Evolutionary conservation across 345 rosid species (phyloP), one percentile per base, ranked within the genome.

Genomic region (Eutrema japonicum): DNA sequence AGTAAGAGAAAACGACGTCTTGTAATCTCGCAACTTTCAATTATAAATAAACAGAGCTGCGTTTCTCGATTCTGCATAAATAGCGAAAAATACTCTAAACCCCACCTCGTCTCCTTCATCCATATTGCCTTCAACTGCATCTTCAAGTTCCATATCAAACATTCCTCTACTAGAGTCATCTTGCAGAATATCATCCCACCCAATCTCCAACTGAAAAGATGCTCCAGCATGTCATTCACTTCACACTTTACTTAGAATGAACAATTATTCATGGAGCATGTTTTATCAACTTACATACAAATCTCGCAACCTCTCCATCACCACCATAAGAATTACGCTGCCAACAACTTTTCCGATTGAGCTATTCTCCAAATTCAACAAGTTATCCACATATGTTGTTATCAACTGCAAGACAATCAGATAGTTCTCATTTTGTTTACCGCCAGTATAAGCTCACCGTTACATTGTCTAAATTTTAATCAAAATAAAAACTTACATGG

Each of bases 61-160:
- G 48, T 26, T 35, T 66, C 16, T 16, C 8, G 18, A 26, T 27
- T 42, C 50, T 27, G 43, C 41, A 30, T 47, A 33, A 4, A 16
- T 6, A 45, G 18, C 16, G 5, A 64, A 45, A 64, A 4, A 32
- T 0, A 33, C 42, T 16, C 8, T 4, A 37, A 30, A 26, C 18
- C 47, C 68, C 77, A 92, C 91, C 90, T 83, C 89, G 12, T 61
- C 71, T 33, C 72, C 77, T 41, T 78, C 81, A 10, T 82, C 83
- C 32, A 60, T 75, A 42, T 70, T 82, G 58, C 68, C 83, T 38
- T 38, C 80, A 61, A 48, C 80, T 50, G 69, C 66, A 45, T 86
- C 89, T 78, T 86, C 93, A 53, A 88, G 77, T 74, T 92, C 98
- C 83, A 87, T 85, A 64, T 82, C 81, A 79, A 92, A 89, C 56